phyloP scores from a whole-genome alignment of 2,329 filamentous ascomycete genomes.

The Colletotrichum graminicola region DNA sequence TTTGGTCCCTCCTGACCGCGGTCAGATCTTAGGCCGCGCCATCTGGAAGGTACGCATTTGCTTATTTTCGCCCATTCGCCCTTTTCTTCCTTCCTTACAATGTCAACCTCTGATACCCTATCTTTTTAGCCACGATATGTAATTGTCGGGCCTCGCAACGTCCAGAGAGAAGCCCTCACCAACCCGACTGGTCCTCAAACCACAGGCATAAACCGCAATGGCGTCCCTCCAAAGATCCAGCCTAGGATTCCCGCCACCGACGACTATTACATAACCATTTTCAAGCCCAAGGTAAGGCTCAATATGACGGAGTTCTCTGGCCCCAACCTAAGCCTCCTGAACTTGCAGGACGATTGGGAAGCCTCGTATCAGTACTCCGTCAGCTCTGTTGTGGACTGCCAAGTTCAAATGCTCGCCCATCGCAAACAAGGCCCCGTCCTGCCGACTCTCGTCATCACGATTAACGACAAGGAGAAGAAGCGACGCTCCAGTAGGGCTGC shows the following conservation, averaged over 20 bases:
- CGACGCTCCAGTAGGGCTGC: slow-evolving; percentile 74
- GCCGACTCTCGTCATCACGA: slow-evolving; percentile 69
- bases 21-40: slow-evolving; percentile 63
- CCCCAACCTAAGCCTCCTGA: slow-evolving; percentile 38
- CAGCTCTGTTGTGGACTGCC: slow-evolving; percentile 66
- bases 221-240: slow-evolving; percentile 52
- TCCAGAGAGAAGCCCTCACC: slow-evolving; percentile 51
- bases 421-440: slow-evolving; percentile 71
- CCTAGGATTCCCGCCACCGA: slow-evolving; percentile 50
- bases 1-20: slow-evolving; percentile 64
- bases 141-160: slow-evolving; percentile 60
- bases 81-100: slow-evolving; percentile 2
- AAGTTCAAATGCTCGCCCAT: slow-evolving; percentile 70
- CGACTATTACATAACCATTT: slow-evolving; percentile 64
- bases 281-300: slow-evolving; percentile 65
- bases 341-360: slow-evolving; percentile 64
- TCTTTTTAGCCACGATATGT: slow-evolving; percentile 68
- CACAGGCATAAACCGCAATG: slow-evolving; percentile 54
- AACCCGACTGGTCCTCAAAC: slow-evolving; percentile 56
- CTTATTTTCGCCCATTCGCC: slow-evolving; percentile 17
- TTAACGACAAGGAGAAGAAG: slow-evolving; percentile 73
- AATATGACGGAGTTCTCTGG: slow-evolving; percentile 30
- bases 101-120: slow-evolving; percentile 17
- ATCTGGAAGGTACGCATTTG: slow-evolving; percentile 62
- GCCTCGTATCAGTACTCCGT: slow-evolving; percentile 67